Evolutionary conservation across 345 rosid genomes (phyloP).

Genomic region (Mercurialis annua): DNA sequence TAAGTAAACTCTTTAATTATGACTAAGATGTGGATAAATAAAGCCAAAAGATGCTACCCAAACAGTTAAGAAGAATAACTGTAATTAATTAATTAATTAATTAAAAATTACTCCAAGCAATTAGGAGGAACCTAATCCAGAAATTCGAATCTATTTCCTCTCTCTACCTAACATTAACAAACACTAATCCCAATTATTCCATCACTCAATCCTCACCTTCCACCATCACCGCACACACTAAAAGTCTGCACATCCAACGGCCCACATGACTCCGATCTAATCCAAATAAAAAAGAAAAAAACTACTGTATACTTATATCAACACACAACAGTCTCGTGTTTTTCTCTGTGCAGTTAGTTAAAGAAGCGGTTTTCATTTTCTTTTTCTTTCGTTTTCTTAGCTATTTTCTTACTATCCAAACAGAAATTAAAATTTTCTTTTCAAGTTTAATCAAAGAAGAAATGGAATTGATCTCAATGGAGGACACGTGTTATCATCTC

Average conservation of each 20-base stretch:
- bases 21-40: too few species aligned
- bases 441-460: conserved; percentile 31
- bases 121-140: background rate
- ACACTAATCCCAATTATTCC: background rate
- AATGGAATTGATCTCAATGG: conserved; percentile 65
- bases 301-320: background rate
- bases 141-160: conserved; percentile 3
- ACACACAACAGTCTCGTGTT: conserved; percentile 1
- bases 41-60: too few species aligned
- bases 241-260: too few species aligned
- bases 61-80: too few species aligned
- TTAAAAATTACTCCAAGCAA: too few species aligned
- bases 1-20: too few species aligned
- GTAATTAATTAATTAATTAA: too few species aligned
- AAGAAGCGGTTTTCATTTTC: conserved; percentile 3
- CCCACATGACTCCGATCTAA: background rate
- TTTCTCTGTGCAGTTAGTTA: conserved; percentile 3
- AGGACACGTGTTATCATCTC: conserved; percentile 42
- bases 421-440: conserved; percentile 4
- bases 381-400: conserved; percentile 10
- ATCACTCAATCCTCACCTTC: background rate
- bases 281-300: background rate
- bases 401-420: conserved; percentile 16
- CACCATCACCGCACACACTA: background rate
- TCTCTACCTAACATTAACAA: background rate